phyloP scores from a whole-genome alignment of 1,284 basidiomycete genomes.

The Cystobasidiaceae sp. region DNA sequence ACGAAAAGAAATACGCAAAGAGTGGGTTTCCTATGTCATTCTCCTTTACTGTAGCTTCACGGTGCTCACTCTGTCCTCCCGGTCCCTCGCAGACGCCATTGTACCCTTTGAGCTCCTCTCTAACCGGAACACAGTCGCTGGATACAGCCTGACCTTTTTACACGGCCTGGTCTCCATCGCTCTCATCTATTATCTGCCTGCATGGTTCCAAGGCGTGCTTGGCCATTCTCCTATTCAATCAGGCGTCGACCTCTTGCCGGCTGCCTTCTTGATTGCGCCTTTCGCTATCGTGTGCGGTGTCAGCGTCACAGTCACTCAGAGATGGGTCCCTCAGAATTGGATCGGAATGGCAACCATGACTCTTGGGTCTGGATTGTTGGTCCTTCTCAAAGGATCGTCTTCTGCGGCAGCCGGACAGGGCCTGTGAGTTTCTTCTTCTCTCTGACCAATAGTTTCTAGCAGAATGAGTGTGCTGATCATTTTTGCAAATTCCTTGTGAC shows the following conservation, averaged over 20 bases:
- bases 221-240: slow-evolving; percentile 35
- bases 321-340: slow-evolving; percentile 45
- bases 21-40: slow-evolving; percentile 9
- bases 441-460: slow-evolving; percentile 21
- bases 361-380: slow-evolving; percentile 44
- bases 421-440: background rate
- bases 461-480: slow-evolving; percentile 22
- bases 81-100: slow-evolving; percentile 42
- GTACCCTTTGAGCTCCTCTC: slow-evolving; percentile 44
- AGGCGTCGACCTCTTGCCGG: slow-evolving; percentile 41
- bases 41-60: background rate
- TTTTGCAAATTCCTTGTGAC: background rate
- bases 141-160: slow-evolving; percentile 45
- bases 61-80: background rate
- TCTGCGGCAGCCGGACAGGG: slow-evolving; percentile 36
- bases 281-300: slow-evolving; percentile 35
- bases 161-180: slow-evolving; percentile 43
- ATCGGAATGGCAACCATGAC: slow-evolving; percentile 44
- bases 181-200: slow-evolving; percentile 41
- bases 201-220: slow-evolving; percentile 39
- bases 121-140: slow-evolving; percentile 43
- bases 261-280: slow-evolving; percentile 38
- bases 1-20: slow-evolving; percentile 33
- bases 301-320: slow-evolving; percentile 41
- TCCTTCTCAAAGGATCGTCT: slow-evolving; percentile 47